Evolutionary conservation across 345 rosid species (phyloP).

Genomic region (Alliaria petiolata): DNA sequence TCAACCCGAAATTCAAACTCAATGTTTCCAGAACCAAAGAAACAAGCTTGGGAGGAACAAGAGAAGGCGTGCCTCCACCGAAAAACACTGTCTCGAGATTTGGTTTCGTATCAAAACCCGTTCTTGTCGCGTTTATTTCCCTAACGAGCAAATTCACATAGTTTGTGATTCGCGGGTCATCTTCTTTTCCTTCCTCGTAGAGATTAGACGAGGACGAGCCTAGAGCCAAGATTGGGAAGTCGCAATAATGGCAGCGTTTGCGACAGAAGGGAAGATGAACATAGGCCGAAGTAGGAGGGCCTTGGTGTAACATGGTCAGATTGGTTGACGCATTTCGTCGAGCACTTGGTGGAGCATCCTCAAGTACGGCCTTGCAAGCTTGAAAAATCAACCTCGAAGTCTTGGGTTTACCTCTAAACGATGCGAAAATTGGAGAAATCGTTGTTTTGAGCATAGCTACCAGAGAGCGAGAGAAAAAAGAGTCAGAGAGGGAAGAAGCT

Average conservation of each 20-base stretch:
- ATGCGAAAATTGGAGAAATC: conserved; percentile 48
- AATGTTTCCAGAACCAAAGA: conserved; percentile 55
- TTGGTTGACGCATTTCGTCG: conserved; percentile 67
- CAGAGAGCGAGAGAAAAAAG: not conserved
- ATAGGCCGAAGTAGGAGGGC: conserved; percentile 71
- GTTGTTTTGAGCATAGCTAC: conserved; percentile 53
- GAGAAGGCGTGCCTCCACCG: conserved; percentile 97
- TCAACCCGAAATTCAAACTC: conserved; percentile 58
- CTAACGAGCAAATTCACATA: conserved; percentile 49
- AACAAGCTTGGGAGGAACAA: conserved; percentile 76
- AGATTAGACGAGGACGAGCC: conserved; percentile 43
- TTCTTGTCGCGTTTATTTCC: conserved; percentile 56
- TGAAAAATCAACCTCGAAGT: conserved; percentile 12
- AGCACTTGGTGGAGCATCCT: conserved; percentile 45
- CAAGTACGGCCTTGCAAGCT: conserved; percentile 6
- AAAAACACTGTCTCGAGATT: conserved; percentile 70
- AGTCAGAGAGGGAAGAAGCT: not conserved
- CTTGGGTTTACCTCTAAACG: conserved; percentile 41
- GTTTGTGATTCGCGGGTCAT: conserved; percentile 67
- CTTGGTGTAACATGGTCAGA: conserved; percentile 32
- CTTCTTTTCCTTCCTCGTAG: conserved; percentile 28
- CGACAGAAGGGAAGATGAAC: conserved; percentile 94
- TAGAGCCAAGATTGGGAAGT: conserved; percentile 85
- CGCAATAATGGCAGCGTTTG: conserved; percentile 92
- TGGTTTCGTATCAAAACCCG: conserved; percentile 32